Base-by-base conservation (phyloP, 768 basidiomycete species). In the Lactarius deliciosus region DNA sequence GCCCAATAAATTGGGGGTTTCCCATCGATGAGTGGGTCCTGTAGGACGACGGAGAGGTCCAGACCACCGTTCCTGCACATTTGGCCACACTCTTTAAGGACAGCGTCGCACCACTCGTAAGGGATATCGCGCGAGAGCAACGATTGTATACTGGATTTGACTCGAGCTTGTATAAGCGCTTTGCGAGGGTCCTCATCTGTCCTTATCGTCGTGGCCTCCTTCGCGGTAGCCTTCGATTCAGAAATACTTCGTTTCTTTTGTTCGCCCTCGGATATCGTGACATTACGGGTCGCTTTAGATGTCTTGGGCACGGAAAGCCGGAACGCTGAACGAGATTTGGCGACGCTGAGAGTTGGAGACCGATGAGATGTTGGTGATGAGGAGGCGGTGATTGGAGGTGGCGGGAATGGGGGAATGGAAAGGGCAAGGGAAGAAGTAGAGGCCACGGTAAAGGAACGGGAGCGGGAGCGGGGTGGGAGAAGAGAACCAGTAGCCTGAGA, bases 1-100 rank as follows among this genome's bases (percentile, higher is more conserved):
- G 85, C 85, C 90, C 90, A 91, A 72, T 90, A 91, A 2, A 91
- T 70, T 0, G 88, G 85, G 0, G 86, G 85, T 71, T 86, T 87
- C 0, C 77, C 79, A 70, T 90, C 89, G 38, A 90, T 83, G 5
- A 78, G 82, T 32, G 75, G 81, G 57, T 89, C 85, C 71, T 90
- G 89, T 1, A 91, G 75, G 13, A 91, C 72, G 0, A 77, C 65
- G 0, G 85, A 79, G 50, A 90, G 76, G 1, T 84, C 80, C 0
- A 90, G 66, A 20, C 75, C 76, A 43, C 84, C 78, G 0, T 78
- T 72, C 16, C 73, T 69, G 70, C 89, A 90, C 0, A 85, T 86
- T 25, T 85, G 83, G 3, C 80, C 79, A 71, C 90, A 91, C 69
- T 82, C 84, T 53, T 82, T 80, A 8, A 91, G 80, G 41, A 88